Percentiles rank a stretch among this genome's conserved stretches.
phyloP scores from a whole-genome alignment of 495 filamentous ascomycete species.

The Aspergillus hancockii region DNA sequence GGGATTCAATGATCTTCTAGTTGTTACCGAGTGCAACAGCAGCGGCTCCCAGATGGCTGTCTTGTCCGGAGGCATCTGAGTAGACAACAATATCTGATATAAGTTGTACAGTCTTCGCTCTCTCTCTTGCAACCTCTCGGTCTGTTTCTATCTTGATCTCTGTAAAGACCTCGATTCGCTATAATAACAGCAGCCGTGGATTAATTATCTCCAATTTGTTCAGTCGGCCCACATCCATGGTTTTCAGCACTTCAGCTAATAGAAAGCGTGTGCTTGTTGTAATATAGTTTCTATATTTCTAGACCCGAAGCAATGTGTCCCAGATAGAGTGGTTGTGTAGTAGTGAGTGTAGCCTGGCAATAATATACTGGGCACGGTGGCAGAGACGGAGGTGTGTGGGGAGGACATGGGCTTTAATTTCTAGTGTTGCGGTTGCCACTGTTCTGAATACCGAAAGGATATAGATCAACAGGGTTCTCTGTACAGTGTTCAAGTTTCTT shows the following conservation, averaged over 20 bases:
- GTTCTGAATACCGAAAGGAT: constrained; percentile 22
- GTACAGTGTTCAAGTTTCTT: constrained; percentile 14
- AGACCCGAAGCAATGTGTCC: constrained; percentile 9
- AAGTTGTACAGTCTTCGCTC: not conserved
- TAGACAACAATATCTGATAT: constrained; percentile 13
- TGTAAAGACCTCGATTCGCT: constrained; percentile 10
- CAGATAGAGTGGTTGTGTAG: constrained; percentile 13
- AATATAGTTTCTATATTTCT: constrained; percentile 18
- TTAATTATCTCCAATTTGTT: constrained; percentile 24
- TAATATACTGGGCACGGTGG: constrained; percentile 8
- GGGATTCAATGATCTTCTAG: too few species aligned
- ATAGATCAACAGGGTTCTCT: constrained; percentile 15
- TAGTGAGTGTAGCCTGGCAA: constrained; percentile 12
- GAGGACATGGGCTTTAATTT: constrained; percentile 16
- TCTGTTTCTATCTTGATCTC: constrained; percentile 21
- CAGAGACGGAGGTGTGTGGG: constrained; percentile 15
- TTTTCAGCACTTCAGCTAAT: constrained; percentile 20
- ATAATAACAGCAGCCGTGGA: constrained; percentile 19
- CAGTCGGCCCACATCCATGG: constrained; percentile 18
- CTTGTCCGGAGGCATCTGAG: constrained; percentile 15
- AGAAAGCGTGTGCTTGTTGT: constrained; percentile 12
- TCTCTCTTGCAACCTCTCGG: constrained; percentile 16
- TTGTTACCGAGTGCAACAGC: constrained; percentile 10
- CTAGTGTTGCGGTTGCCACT: constrained; percentile 14
- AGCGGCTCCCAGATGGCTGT: constrained; percentile 17